These are phyloP conservation scores for Leccinum variicolor DNA, from an alignment of 768 basidiomycete genomes.

Conservation along the genomic window DNA sequence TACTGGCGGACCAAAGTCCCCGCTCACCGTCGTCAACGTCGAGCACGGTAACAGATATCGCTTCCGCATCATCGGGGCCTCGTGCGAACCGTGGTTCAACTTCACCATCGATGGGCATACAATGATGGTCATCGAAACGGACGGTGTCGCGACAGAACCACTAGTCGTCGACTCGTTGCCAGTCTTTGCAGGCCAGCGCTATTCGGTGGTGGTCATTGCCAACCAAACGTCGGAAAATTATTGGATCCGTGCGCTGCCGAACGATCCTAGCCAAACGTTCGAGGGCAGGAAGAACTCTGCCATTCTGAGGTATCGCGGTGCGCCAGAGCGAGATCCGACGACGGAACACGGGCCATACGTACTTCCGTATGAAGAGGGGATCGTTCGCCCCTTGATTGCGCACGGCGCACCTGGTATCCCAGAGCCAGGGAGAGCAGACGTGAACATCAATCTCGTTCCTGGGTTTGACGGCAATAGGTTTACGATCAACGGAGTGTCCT, in stretches of 20 bases:
- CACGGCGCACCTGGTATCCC: constrained; percentile 24
- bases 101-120: constrained; percentile 27
- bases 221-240: constrained; percentile 42
- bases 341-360: constrained; percentile 14
- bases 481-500: constrained; percentile 10
- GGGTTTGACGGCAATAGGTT: not conserved
- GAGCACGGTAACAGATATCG: constrained; percentile 34
- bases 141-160: constrained; percentile 38
- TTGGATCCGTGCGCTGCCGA: constrained; percentile 21
- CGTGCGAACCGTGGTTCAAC: constrained; percentile 31
- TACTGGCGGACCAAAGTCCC: constrained; percentile 20
- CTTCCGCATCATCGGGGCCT: constrained; percentile 35
- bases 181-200: constrained; percentile 41
- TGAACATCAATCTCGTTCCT: constrained; percentile 20
- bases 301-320: constrained; percentile 22
- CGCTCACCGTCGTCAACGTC: constrained; percentile 34
- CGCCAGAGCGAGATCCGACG: constrained; percentile 26
- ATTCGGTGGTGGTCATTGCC: constrained; percentile 44
- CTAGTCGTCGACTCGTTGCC: constrained; percentile 35
- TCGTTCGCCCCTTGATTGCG: constrained; percentile 17
- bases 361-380: constrained; percentile 13
- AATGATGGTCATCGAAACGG: constrained; percentile 40
- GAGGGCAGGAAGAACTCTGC: constrained; percentile 28
- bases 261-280: constrained; percentile 27
- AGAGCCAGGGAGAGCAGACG: constrained; percentile 21